Conservation (phyloP, 1,139 yeast genomes). For the Groenewaldozyma sp. region DNA sequence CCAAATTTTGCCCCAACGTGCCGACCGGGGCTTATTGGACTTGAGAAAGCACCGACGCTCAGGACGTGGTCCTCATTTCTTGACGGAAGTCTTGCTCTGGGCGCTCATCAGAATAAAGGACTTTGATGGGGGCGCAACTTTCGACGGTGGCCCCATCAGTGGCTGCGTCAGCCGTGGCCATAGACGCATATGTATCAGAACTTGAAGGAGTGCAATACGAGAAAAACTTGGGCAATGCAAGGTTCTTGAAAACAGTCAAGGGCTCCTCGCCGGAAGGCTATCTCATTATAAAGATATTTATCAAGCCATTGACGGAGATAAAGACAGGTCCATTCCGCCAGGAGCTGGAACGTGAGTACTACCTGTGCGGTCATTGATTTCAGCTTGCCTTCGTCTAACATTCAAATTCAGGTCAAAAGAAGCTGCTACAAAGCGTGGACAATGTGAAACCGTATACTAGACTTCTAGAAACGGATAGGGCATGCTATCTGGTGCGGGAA, state of each 20-base stretch:
- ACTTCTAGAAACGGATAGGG: constrained; percentile 80
- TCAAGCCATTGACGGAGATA: constrained; percentile 54
- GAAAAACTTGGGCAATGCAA: constrained; percentile 59
- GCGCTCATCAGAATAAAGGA: too few relatives aligned
- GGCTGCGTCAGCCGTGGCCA: constrained; percentile 83
- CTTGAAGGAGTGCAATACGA: constrained; percentile 66
- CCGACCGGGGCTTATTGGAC: too few relatives aligned
- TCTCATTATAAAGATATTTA: constrained; percentile 68
- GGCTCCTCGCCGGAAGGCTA: constrained; percentile 58
- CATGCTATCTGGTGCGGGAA: constrained; percentile 84
- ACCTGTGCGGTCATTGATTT: too few relatives aligned
- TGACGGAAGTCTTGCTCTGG: too few relatives aligned
- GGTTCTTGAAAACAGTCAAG: constrained; percentile 79
- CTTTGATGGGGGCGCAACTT: constrained; percentile 85
- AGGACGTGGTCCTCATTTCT: too few relatives aligned
- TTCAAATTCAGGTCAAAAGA: constrained; percentile 5
- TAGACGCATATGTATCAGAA: constrained; percentile 81
- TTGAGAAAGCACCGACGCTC: too few relatives aligned
- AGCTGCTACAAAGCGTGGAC: constrained; percentile 17
- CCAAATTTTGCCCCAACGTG: too few relatives aligned
- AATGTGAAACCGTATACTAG: constrained; percentile 65
- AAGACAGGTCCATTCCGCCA: constrained; percentile 24
- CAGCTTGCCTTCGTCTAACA: too few relatives aligned
- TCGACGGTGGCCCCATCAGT: constrained; percentile 64
- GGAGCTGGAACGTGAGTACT: constrained; percentile 17